Percentiles rank a stretch among this genome's conserved stretches.
These are phyloP conservation scores for Xylaria sp. DNA, from an alignment of 2,329 filamentous ascomycete genomes.

Conservation along the genomic window DNA sequence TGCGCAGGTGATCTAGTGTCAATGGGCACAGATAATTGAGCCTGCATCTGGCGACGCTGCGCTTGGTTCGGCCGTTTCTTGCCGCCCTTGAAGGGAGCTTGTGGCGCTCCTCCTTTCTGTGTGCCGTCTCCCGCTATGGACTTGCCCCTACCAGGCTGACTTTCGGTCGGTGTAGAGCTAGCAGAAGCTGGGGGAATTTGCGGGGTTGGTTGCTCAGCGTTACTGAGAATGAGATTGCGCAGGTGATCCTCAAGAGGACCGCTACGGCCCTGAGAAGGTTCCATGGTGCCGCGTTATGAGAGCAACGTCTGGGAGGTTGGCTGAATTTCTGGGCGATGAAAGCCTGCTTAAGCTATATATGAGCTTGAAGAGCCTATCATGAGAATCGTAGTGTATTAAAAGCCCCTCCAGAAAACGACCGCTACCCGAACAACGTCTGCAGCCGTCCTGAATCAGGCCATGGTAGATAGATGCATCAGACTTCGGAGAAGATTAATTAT, in stretches of 20 bases:
- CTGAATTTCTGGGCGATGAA: too few relatives aligned
- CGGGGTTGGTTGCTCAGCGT: conserved; percentile 38
- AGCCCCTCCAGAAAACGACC: neutral
- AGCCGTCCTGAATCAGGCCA: neutral
- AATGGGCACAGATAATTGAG: conserved; percentile 60
- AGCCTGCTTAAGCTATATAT: neutral
- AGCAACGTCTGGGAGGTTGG: conserved; percentile 1
- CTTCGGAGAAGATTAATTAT: neutral
- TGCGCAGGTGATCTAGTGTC: conserved; percentile 43
- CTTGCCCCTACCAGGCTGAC: conserved; percentile 8
- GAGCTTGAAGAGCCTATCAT: neutral
- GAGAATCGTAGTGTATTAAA: neutral
- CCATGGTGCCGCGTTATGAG: conserved; percentile 27
- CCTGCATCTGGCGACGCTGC: conserved; percentile 64
- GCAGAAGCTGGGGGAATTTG: conserved; percentile 25
- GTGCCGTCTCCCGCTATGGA: conserved; percentile 1
- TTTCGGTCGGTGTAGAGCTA: conserved; percentile 7
- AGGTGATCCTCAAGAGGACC: conserved; percentile 57
- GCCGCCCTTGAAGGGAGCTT: conserved; percentile 33
- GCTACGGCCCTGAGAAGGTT: conserved; percentile 15
- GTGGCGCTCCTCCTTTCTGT: conserved; percentile 8
- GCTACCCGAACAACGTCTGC: conserved; percentile 3
- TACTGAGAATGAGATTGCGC: conserved; percentile 61
- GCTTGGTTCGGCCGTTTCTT: conserved; percentile 64
- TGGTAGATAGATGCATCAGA: neutral